A percentile compares a stretch with the other conserved stretches of the same genome.
Evolutionary conservation across 768 basidiomycete species (phyloP).

Genomic region (Porpolomopsis calyptriformis): DNA sequence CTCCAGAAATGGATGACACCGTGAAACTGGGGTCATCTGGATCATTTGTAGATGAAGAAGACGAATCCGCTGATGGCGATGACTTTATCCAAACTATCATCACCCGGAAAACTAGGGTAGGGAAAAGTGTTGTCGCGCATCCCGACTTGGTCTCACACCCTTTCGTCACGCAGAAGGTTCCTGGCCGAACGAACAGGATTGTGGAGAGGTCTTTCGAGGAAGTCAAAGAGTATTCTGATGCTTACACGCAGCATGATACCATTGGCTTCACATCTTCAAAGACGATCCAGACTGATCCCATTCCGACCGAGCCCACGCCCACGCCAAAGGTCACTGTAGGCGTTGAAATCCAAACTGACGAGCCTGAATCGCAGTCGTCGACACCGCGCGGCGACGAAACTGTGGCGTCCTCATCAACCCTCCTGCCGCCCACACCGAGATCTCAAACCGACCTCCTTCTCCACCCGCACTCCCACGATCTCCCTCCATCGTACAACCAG

Average conservation of each 20-base stretch:
- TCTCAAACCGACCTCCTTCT: slow-evolving; percentile 24
- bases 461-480: slow-evolving; percentile 32
- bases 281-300: slow-evolving; percentile 51
- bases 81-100: slow-evolving; percentile 84
- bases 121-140: slow-evolving; percentile 11
- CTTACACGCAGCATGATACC: slow-evolving; percentile 58
- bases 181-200: slow-evolving; percentile 43
- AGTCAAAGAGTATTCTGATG: slow-evolving; percentile 67
- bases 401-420: slow-evolving; percentile 62
- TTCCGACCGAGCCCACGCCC: slow-evolving; percentile 33
- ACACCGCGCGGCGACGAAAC: slow-evolving; percentile 45
- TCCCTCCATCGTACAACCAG: slow-evolving; percentile 67
- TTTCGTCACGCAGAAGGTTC: slow-evolving; percentile 44
- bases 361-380: slow-evolving; percentile 34
- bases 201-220: slow-evolving; percentile 49
- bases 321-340: slow-evolving; percentile 33
- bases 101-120: slow-evolving; percentile 67
- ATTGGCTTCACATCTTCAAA: slow-evolving; percentile 37
- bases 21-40: slow-evolving; percentile 25
- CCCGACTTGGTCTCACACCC: slow-evolving; percentile 5
- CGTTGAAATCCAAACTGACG: slow-evolving; percentile 60
- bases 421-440: slow-evolving; percentile 61
- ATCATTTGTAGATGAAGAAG: slow-evolving; percentile 34
- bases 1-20: slow-evolving; percentile 18
- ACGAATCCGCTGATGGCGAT: slow-evolving; percentile 49